Evolutionary conservation across 805 yeast species (phyloP), one percentile per base, ranked within the genome.

Genomic region (Wickerhamomyces chambardii): DNA sequence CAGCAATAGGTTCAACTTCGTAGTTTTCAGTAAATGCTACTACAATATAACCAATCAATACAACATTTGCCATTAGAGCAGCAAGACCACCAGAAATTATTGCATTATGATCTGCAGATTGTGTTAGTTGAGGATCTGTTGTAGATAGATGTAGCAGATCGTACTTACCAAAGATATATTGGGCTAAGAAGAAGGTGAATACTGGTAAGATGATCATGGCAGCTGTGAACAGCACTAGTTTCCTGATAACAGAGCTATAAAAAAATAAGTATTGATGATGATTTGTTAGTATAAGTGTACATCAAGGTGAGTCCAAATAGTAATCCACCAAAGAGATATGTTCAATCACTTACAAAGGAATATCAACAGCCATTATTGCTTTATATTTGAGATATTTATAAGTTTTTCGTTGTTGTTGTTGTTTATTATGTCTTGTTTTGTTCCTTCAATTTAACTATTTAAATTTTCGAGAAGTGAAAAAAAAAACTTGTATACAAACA

Each of bases 11-110:
- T 14, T 51, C 59, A 6, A 53, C 45, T 12, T 50, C 50, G 30
- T 55, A 55, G 34, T 79, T 81, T 51, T 84, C 94, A 17, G 68
- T 69, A 57, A 83, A 83, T 2, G 94, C 92, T 40, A 72, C 82
- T 15, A 79, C 64, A 25, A 84, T 75, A 49, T 80, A 84, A 1
- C 82, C 84, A 35, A 83, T 71, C 44, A 84, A 61, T 16, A 84
- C 92, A 6, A 78, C 58, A 50, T 84, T 84, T 19, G 92, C 92
- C 37, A 73, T 73, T 15, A 74, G 64, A 3, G 92, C 92, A 27
- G 89, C 85, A n/a, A 78, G 50, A 3, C 92, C 92, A 29, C 94
- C 94, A 34, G 85, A 77, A 11, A 79, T 60, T 12, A 83, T 56
- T 2, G 87, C 71, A 47, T 73, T 82, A 18, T 39, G 44, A 19